A percentile compares a stretch with the other conserved stretches of the same genome.
phyloP scores from a whole-genome alignment of 805 yeast species.

The Wickerhamiella cacticola region DNA sequence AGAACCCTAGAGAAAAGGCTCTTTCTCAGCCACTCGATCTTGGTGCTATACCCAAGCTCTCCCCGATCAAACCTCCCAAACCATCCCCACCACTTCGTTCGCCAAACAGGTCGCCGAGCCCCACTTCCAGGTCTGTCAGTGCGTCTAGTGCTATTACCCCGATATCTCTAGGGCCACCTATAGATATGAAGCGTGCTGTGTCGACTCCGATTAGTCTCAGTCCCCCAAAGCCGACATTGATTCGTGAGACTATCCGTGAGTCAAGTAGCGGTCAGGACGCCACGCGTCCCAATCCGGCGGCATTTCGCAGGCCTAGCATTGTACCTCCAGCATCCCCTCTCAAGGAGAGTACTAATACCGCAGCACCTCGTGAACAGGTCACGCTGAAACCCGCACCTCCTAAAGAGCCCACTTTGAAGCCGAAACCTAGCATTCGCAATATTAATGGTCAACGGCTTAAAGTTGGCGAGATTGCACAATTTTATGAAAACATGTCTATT shows the following conservation, averaged over 20 bases:
- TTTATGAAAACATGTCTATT: conserved; percentile 41
- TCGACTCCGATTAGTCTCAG: neutral
- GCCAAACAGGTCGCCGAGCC: neutral
- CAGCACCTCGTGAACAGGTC: neutral
- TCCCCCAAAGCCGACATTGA: neutral
- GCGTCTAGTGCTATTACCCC: neutral
- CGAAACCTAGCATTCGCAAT: conserved; percentile 11
- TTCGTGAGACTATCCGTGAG: neutral
- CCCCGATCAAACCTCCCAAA: neutral
- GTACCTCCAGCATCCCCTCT: neutral
- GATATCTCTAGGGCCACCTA: neutral
- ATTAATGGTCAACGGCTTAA: conserved; percentile 34
- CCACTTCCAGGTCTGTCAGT: neutral
- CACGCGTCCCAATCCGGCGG: neutral
- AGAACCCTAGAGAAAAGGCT: too few relatives aligned
- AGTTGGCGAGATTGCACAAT: conserved; percentile 49
- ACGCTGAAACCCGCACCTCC: conserved; percentile 2
- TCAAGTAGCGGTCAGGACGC: neutral
- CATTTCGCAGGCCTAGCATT: conserved; percentile 4
- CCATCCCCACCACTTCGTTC: neutral
- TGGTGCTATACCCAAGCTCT: neutral
- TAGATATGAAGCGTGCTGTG: neutral
- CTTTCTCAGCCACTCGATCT: neutral
- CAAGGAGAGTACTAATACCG: neutral
- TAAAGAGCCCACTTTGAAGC: neutral